A percentile compares a stretch with the other conserved stretches of the same genome.
Conservation (phyloP, 1,139 yeast species). For the Eremothecium cymbalariae region DNA sequence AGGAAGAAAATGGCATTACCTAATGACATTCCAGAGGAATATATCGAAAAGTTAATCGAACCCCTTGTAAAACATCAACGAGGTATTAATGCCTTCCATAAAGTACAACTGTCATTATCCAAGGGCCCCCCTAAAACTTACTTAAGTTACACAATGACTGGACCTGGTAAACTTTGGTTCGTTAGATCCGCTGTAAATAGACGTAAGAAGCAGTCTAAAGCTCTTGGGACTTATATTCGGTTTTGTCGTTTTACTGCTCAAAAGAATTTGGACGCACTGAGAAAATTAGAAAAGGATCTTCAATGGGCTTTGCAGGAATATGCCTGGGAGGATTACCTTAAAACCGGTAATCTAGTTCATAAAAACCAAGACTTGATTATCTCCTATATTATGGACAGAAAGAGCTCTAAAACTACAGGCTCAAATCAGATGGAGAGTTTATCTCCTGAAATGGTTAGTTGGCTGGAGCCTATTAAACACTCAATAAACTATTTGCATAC, state of each 20-base stretch:
- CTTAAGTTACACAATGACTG: conserved; percentile 22
- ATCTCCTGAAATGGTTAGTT: conserved; percentile 12
- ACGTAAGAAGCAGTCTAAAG: conserved; percentile 21
- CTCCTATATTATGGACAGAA: not conserved
- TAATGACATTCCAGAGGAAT: conserved; percentile 13
- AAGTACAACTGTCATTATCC: conserved; percentile 16
- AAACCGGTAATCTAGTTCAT: conserved; percentile 8
- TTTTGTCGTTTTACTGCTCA: conserved; percentile 19
- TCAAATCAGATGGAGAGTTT: too few species aligned
- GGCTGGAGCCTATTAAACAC: conserved; percentile 20
- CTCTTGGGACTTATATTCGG: conserved; percentile 19
- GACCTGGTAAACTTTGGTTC: conserved; percentile 27
- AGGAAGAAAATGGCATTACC: conserved; percentile 14
- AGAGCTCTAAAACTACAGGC: not conserved
- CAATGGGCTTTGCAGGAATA: conserved; percentile 30
- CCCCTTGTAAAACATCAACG: conserved; percentile 27
- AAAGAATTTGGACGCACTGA: conserved; percentile 16
- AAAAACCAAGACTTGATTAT: not conserved
- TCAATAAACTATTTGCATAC: conserved; percentile 11
- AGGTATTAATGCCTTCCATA: conserved; percentile 14
- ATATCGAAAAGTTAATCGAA: conserved; percentile 16
- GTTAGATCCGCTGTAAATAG: conserved; percentile 27
- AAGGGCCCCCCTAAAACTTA: conserved; percentile 24
- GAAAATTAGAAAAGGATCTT: conserved; percentile 13
- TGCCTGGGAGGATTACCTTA: conserved; percentile 25